phyloP scores from a whole-genome alignment of 371 early-diverging fungal species.

The Rhizopus sp. region DNA sequence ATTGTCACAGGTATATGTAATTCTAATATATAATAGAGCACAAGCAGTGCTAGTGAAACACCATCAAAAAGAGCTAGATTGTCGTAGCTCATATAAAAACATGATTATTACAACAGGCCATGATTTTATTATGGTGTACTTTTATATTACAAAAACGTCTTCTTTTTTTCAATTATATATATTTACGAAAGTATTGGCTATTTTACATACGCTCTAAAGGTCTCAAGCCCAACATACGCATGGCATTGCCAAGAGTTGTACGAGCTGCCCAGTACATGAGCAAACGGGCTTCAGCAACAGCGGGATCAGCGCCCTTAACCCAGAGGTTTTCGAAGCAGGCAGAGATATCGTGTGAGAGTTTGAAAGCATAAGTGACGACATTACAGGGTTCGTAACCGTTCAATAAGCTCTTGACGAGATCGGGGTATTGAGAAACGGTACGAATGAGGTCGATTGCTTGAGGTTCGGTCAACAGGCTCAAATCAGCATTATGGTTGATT shows the following conservation, averaged over 20 bases:
- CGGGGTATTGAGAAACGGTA: conserved; percentile 90
- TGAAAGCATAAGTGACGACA: conserved; percentile 91
- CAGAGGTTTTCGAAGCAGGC: conserved; percentile 81
- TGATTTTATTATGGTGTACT: background rate
- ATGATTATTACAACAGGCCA: background rate
- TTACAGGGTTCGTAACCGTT: conserved; percentile 89
- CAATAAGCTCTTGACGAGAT: conserved; percentile 70
- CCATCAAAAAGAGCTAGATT: background rate
- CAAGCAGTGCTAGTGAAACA: background rate
- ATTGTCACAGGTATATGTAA: no score
- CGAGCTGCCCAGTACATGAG: conserved; percentile 77
- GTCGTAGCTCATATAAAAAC: background rate
- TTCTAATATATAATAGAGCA: background rate
- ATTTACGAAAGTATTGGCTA: background rate
- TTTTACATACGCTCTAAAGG: conserved; percentile 88
- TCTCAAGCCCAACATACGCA: conserved; percentile 75
- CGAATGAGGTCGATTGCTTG: conserved; percentile 76
- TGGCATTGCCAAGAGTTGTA: conserved; percentile 83
- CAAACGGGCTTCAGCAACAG: conserved; percentile 81
- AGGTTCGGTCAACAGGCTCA: conserved; percentile 72
- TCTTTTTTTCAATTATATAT: conserved; percentile 3
- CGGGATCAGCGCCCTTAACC: conserved; percentile 80
- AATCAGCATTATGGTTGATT: conserved; percentile 64
- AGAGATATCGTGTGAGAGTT: conserved; percentile 86
- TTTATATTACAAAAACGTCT: conserved; percentile 3